Base-by-base conservation (phyloP, 2,329 filamentous ascomycete genomes). In the Colletotrichum endophyticum region DNA sequence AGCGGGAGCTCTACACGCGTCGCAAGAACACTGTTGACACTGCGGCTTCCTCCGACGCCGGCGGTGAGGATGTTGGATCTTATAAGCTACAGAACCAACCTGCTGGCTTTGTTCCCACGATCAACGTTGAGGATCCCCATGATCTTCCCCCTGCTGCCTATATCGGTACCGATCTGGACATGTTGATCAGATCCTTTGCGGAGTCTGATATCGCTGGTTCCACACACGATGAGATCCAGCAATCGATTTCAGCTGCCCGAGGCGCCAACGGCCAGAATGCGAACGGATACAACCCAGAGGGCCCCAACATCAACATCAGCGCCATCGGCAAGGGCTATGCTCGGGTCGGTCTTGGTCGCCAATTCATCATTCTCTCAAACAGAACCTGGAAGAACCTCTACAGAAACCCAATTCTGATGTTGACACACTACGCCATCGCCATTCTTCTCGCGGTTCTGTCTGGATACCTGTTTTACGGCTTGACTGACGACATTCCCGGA, bases 371-470 rank as follows among this genome's bases (percentile, higher is more conserved):
- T 80, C 89, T 99, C 15, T 98, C 96, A 0, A 91, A 93, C 81
- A 92, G 97, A 62, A 99, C 97, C 0, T 99, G 96, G 96, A 96
- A 95, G 82, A 99, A 99, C 82, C 90, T 99, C 8, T 99, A 99
- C 87, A 93, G 97, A 73, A 98, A 99, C 84, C 97, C 97, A 2
- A 96, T 99, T 91, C 88, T 99, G 76, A 99, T 99, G 97, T 91
- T 99, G 74, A 98, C 96, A 0, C 97, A 99, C 86, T 99, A 99
- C 83, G 97, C 97, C 49, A 99, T 98, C 79, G 96, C 97, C 9
- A 99, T 99, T 77, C 87, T 99, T 0, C 91, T 99, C 8, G 97
- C 96, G 3, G 96, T 99, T 7, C 94, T 99, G 74, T 96, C 96
- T 3, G 97, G 97, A 5, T 99, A 95, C 85, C 90, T 99, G 15